Conservation (phyloP, 2,329 filamentous ascomycete species). For the Torrubiella hemipterigena region DNA sequence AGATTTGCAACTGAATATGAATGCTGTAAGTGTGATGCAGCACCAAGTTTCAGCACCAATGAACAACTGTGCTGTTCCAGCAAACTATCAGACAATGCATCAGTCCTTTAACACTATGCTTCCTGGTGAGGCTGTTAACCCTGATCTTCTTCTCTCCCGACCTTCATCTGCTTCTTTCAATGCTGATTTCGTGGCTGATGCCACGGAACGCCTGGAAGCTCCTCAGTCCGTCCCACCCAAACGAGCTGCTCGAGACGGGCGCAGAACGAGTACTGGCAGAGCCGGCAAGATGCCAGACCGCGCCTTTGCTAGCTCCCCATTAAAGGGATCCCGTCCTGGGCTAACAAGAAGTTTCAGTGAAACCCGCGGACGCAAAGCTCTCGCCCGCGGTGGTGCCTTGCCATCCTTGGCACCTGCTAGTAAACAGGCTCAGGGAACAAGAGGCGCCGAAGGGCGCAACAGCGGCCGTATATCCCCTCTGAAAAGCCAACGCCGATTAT, state of each 20-base stretch:
- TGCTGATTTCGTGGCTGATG: slow-evolving; percentile 17
- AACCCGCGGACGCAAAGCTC: slow-evolving; percentile 32
- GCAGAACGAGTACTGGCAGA: slow-evolving; percentile 32
- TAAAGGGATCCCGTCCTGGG: slow-evolving; percentile 36
- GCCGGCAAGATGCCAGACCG: slow-evolving; percentile 32
- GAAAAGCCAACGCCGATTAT: slow-evolving; percentile 37
- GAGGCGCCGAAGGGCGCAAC: slow-evolving; percentile 19
- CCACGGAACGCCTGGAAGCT: slow-evolving; percentile 14
- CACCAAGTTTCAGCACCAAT: background rate
- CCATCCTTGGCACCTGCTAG: slow-evolving; percentile 35
- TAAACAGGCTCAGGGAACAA: slow-evolving; percentile 19
- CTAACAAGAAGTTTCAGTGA: slow-evolving; percentile 45
- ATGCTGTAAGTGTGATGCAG: background rate
- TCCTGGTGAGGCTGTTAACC: slow-evolving; percentile 40
- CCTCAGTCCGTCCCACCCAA: background rate
- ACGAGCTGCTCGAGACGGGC: slow-evolving; percentile 16
- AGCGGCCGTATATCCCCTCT: slow-evolving; percentile 39
- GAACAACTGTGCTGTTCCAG: slow-evolving; percentile 18
- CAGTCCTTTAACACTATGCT: slow-evolving; percentile 38
- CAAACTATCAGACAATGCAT: slow-evolving; percentile 32
- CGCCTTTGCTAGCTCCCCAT: slow-evolving; percentile 33
- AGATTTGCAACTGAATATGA: slow-evolving; percentile 2
- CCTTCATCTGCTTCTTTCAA: slow-evolving; percentile 36
- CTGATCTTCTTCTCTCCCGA: slow-evolving; percentile 44
- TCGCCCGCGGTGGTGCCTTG: slow-evolving; percentile 24